Base-by-base conservation (phyloP, 2,329 filamentous ascomycete genomes). In the Phialophora macrospora region DNA sequence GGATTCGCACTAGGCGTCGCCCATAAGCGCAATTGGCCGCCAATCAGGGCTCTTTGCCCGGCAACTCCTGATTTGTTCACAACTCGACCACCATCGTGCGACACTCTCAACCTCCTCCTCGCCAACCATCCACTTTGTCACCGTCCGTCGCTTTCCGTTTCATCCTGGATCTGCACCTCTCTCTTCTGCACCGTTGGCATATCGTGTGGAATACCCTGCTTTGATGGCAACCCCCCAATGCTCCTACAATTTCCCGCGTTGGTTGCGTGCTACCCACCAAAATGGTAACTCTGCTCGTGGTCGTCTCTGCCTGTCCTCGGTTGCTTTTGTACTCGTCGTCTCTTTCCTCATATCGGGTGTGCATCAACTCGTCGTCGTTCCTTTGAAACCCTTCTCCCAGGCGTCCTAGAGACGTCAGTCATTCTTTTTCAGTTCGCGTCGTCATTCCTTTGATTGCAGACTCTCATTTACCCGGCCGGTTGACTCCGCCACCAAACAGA, bases 341-440 rank as follows among this genome's bases (percentile, higher is more conserved):
- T 64, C 41, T 44, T 44, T 44, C 17, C 38, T 59, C 44, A 59
- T 67, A 55, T 51, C 28, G 55, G 12, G 28, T 65, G 60, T 57
- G 38, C 55, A 51, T 55, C 51, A 61, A 22, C 52, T 65, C 67
- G 28, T 62, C 58, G 64, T 67, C 67, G 55, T 57, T 69, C 67
- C 60, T 67, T 65, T 59, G 55, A 48, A 48, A 28, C 60, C n/a
- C 44, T 32, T 41, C n/a, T 51, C 55, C 57, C 57, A 59, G 34
- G 59, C 67, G 67, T 69, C 67, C 67, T 56, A 69, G 67, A 63
- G 67, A 69, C 67, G 67, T 63, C 67, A 68, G 67, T 64, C 67
- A 60, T 54, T 69, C 67, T 69, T 69, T 65, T 49, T 26, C 58
- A n/a, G 30, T 68, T 64, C 60, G 28, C 52, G 28, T 52, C 38